Evolutionary conservation across 192 early-diverging fungal species (phyloP).

Genomic region (Jimgerdemannia lactiflua): DNA sequence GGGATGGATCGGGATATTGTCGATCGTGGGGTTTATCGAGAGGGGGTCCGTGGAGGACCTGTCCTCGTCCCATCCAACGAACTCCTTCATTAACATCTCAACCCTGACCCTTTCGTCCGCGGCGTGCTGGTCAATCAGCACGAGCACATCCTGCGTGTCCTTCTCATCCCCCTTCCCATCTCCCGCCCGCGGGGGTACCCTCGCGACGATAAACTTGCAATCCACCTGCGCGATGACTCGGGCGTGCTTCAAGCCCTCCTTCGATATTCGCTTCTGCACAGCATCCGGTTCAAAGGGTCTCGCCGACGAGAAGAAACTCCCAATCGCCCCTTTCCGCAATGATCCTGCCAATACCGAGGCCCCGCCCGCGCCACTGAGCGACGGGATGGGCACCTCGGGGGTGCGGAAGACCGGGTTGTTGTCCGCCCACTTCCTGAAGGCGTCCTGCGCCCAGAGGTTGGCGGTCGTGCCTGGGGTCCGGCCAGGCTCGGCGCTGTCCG

Average conservation of each 20-base stretch:
- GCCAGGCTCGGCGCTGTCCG: not conserved
- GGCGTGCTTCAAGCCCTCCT: constrained; percentile 34
- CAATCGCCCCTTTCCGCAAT: constrained; percentile 9
- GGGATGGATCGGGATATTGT: constrained; percentile 40
- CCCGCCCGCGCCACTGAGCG: not conserved
- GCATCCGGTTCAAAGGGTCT: constrained; percentile 5
- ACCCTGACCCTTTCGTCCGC: constrained; percentile 72
- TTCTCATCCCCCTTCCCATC: not conserved
- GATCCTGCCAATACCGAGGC: not conserved
- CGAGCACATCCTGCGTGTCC: constrained; percentile 17
- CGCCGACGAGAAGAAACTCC: constrained; percentile 20
- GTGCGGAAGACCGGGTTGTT: constrained; percentile 31
- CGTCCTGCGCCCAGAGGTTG: constrained; percentile 36
- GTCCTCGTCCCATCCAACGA: not conserved
- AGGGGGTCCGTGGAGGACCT: not conserved
- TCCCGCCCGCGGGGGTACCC: constrained; percentile 5
- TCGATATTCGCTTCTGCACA: constrained; percentile 31
- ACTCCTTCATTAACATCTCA: constrained; percentile 47
- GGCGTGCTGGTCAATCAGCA: constrained; percentile 78
- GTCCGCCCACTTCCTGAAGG: constrained; percentile 29
- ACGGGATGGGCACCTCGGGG: constrained; percentile 22
- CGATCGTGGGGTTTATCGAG: constrained; percentile 5
- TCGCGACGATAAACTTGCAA: constrained; percentile 59
- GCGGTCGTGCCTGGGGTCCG: constrained; percentile 6
- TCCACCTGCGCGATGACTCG: constrained; percentile 65